Base-by-base conservation (phyloP, 2,329 filamentous ascomycete species). In the Colletotrichum liaoningense region DNA sequence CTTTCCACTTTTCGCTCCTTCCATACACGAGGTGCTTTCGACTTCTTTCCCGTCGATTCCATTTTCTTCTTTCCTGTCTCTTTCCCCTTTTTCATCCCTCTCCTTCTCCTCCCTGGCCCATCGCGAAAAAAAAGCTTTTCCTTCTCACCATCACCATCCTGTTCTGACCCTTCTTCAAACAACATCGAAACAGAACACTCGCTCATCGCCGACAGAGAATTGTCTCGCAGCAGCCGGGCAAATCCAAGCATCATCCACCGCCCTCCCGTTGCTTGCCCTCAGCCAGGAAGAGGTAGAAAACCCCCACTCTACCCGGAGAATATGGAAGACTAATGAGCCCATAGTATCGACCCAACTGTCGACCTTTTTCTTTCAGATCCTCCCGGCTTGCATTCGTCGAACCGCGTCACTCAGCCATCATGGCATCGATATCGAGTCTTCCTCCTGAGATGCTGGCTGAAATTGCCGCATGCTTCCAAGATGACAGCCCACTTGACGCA, bases 131-230 rank as follows among this genome's bases (percentile, higher is more conserved):
- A n/a, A n/a, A n/a, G n/a, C n/a, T 35, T 35, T 46, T 46, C 19
- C 3, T 46, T n/a, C 35, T 16, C 16, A n/a, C 16, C 16, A 46
- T 9, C 16, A 16, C 0, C 42, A 46, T 46, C 42, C 0, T 19
- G 2, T 46, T n/a, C 1, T 46, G 19, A n/a, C 0, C 7, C 42
- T n/a, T n/a, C 6, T 2, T 7, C 16, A 19, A n/a, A n/a, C 42
- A 46, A 0, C 42, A n/a, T n/a, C 42, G 3, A 19, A 46, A 6
- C 5, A 46, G 7, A 16, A 42, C 38, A 3, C 16, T 1, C 38
- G 2, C 4, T 6, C 38, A 3, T 42, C 38, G 1, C 38, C 38
- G 16, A 19, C 38, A 42, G 11, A 12, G 33, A 5, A 42, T 4
- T 7, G 5, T 42, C 16, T 3, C 14, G 16, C 5, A 46, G 1